phyloP scores from a whole-genome alignment of 495 filamentous ascomycete species.

The Recurvomyces mirabilis region DNA sequence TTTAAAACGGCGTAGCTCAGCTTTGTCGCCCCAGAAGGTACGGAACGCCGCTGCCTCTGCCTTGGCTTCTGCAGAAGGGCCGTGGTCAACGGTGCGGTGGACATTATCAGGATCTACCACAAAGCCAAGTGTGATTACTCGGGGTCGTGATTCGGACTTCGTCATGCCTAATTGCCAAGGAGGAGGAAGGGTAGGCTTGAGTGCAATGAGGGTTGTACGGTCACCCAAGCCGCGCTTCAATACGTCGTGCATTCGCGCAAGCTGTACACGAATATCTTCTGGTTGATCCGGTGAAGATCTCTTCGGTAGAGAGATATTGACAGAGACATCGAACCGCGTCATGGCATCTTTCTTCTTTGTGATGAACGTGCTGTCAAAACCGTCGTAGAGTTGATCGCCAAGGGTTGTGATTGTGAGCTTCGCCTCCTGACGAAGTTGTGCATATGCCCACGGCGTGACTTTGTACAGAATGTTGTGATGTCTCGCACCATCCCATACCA shows the following conservation, averaged over 20 bases:
- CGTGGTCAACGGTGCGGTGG: constrained; percentile 67
- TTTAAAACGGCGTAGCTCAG: constrained; percentile 63
- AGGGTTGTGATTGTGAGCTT: constrained; percentile 57
- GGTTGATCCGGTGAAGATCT: constrained; percentile 1
- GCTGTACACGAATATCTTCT: constrained; percentile 3
- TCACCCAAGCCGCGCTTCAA: constrained; percentile 62
- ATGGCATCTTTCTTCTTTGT: constrained; percentile 53
- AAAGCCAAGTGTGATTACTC: constrained; percentile 57
- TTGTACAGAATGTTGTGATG: constrained; percentile 80
- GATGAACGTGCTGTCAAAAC: constrained; percentile 76
- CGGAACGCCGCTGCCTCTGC: constrained; percentile 54
- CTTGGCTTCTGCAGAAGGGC: constrained; percentile 70
- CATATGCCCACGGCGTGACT: constrained; percentile 79
- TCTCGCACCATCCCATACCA: constrained; percentile 58
- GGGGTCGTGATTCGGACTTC: too few relatives aligned
- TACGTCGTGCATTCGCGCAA: constrained; percentile 39
- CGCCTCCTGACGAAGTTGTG: constrained; percentile 58
- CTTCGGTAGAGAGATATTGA: constrained; percentile 22
- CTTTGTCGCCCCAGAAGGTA: constrained; percentile 66
- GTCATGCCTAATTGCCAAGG: constrained; percentile 32
- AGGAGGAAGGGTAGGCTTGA: constrained; percentile 15
- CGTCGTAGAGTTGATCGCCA: constrained; percentile 60
- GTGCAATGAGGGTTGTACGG: constrained; percentile 50
- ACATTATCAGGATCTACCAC: constrained; percentile 60
- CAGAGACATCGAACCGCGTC: constrained; percentile 58